Percentiles rank a stretch among this genome's conserved stretches.
Evolutionary conservation across 2,329 filamentous ascomycete genomes (phyloP).

Genomic region (Plectosphaerella plurivora): DNA sequence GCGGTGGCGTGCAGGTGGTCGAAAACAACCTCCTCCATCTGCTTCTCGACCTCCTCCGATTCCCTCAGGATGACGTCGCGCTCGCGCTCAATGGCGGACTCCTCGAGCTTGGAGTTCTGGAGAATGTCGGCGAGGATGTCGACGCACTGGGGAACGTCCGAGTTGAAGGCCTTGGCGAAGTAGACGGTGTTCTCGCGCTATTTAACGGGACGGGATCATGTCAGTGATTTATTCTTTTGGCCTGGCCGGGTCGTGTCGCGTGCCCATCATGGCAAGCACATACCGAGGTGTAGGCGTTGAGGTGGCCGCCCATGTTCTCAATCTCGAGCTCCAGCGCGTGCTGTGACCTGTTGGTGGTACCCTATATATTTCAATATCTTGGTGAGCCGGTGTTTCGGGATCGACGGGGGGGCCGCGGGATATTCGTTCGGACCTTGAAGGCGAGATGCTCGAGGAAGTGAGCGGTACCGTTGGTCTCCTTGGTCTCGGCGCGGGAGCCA

Average conservation of each 20-base stretch:
- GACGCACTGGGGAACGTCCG: conserved; percentile 91
- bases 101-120: conserved; percentile 98
- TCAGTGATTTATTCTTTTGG: conserved; percentile 3
- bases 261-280: conserved; percentile 28
- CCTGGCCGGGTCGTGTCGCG: not conserved
- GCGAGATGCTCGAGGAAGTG: conserved; percentile 99
- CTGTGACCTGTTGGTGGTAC: conserved; percentile 89
- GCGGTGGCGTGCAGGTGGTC: conserved; percentile 98
- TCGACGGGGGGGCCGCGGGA: not conserved
- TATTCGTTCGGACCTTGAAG: conserved; percentile 71
- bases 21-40: conserved; percentile 98
- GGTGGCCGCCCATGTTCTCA: conserved; percentile 99
- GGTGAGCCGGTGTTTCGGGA: not conserved
- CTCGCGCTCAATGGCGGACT: conserved; percentile 89
- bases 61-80: conserved; percentile 97
- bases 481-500: conserved; percentile 94
- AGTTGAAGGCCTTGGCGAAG: conserved; percentile 99
- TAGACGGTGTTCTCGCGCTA: conserved; percentile 99
- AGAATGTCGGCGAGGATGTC: conserved; percentile 99
- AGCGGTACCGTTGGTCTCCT: conserved; percentile 97
- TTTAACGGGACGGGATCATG: not conserved
- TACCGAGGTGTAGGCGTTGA: conserved; percentile 99
- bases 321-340: conserved; percentile 99
- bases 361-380: conserved; percentile 42
- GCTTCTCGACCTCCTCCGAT: conserved; percentile 99